Base-by-base conservation (phyloP, 306 rosid species). In the Cicer cuneatum region DNA sequence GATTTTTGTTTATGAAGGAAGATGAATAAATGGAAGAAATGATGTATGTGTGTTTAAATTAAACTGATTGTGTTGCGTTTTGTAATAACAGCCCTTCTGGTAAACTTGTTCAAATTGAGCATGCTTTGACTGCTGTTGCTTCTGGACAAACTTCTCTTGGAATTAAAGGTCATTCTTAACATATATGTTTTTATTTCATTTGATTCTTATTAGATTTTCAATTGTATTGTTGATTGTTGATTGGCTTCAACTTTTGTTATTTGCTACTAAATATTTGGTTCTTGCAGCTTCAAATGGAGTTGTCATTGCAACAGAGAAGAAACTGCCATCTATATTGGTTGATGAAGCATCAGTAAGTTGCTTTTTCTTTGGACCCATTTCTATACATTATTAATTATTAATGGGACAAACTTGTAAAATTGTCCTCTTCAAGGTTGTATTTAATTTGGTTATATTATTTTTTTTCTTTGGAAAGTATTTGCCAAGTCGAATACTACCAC, bases 61-160 rank as follows among this genome's bases (percentile, higher is more conserved):
- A 13, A 47, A 48, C 15, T n/a, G 54, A 48, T 48, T 21, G 0
- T 69, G 21, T 84, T 76, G 16, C 77, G 77, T 56, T 63, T 16
- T 77, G 59, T 49, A 69, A 76, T 49, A 69, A 76, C 89, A 91
- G 99, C 67, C 97, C 99, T 80, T 92, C 98, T 10, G 96, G 99
- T 33, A 92, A 94, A 87, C 93, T 94, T 29, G 99, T 90, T 74
- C 97, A 92, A 90, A 94, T 94, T 88, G 99, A 94, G 58, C 99
- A 94, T 86, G 97, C 97, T 29, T 84, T 94, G 82, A 94, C 99
- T 6, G 96, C 96, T 33, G 96, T 92, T 53, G 99, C 96, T 13
- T 94, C 99, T 40, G 98, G 98, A 65, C 99, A 94, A 84, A 94
- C 98, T 8, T 94, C 99, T 51, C 87, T 94, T 14, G 99, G 99